Base-by-base conservation (phyloP, 106 monocot species). In the Dendrobium chrysotoxum region DNA sequence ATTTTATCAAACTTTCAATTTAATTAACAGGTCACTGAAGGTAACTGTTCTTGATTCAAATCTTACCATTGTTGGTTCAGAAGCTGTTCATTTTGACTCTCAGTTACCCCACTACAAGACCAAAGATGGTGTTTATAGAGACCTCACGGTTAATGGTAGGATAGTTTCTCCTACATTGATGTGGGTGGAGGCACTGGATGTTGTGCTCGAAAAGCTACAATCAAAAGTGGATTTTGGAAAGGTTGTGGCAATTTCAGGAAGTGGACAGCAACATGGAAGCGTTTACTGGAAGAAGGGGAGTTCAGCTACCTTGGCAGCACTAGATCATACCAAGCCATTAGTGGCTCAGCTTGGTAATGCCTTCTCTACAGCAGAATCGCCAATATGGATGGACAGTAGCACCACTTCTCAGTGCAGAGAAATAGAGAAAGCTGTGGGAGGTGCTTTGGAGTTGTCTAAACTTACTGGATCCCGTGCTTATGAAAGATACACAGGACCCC, bases 301-400 rank as follows among this genome's bases (percentile, higher is more conserved):
- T 74, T 75, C 77, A 12, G 82, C 73, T 18, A 82, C 57, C 7
- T 79, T 98, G 72, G 57, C 89, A 20, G 88, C 92, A 35, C 86
- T 98, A 81, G 86, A 95, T 83, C 83, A 87, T 7, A 83, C 53
- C 41, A 83, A 86, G 72, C 70, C 78, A 25, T 85, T 98, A 21
- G 39, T 83, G 20, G n/a, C 81, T 39, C 98, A 98, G 75, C 83
- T 98, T 57, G 78, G 54, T 17, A 77, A 91, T 87, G 89, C 91
- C 64, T 98, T 98, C 82, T 91, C 98, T 79, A 81, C 84, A 25
- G 77, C 53, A 12, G 89, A 98, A 20, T 95, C 94, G 35, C 98
- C 98, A 40, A 83, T 98, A 80, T 98, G 98, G 98, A 98, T 98
- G 98, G 98, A 98, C 81, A 88, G 91, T 54, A 95, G 95, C 78